phyloP scores from a whole-genome alignment of 2,329 filamentous ascomycete genomes.

The Pyricularia sp. region DNA sequence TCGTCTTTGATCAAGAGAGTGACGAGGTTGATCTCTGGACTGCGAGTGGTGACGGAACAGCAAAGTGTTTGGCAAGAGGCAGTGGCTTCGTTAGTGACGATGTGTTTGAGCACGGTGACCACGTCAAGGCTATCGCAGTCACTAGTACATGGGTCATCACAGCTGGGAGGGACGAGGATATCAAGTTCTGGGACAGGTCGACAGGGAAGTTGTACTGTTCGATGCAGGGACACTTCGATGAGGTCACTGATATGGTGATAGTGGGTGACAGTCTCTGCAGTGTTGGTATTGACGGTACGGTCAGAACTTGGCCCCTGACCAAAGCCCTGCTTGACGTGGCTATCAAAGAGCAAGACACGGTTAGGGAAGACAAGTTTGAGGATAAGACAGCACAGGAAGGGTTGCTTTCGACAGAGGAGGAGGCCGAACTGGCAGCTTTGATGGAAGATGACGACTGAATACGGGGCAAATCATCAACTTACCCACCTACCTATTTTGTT shows the following conservation, averaged over 20 bases:
- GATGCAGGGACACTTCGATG: slow-evolving; percentile 79
- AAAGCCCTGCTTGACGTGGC: slow-evolving; percentile 41
- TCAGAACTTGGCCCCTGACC: slow-evolving; percentile 69
- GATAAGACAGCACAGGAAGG: slow-evolving; percentile 34
- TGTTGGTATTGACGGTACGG: slow-evolving; percentile 79
- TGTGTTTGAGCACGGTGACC: slow-evolving; percentile 68
- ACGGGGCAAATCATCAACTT: no score
- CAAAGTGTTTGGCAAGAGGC: slow-evolving; percentile 50
- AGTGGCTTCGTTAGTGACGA: slow-evolving; percentile 45
- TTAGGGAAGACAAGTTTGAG: slow-evolving; percentile 27
- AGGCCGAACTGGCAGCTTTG: slow-evolving; percentile 77
- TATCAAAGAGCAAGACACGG: slow-evolving; percentile 35
- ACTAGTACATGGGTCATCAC: slow-evolving; percentile 71
- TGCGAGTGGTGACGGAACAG: slow-evolving; percentile 79
- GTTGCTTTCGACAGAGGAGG: slow-evolving; percentile 73
- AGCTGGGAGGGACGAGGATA: slow-evolving; percentile 78
- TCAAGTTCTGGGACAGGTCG: slow-evolving; percentile 75
- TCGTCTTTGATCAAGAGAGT: slow-evolving; percentile 53
- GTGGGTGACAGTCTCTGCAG: slow-evolving; percentile 55
- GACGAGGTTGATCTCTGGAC: slow-evolving; percentile 75
- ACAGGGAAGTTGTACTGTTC: slow-evolving; percentile 61
- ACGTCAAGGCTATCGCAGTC: slow-evolving; percentile 71
- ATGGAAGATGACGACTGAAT: slow-evolving; percentile 55
- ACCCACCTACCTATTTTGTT: no score
- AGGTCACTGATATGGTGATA: slow-evolving; percentile 70